Conservation (phyloP, 495 filamentous ascomycete genomes). For the Thermochaetoides thermophila region DNA sequence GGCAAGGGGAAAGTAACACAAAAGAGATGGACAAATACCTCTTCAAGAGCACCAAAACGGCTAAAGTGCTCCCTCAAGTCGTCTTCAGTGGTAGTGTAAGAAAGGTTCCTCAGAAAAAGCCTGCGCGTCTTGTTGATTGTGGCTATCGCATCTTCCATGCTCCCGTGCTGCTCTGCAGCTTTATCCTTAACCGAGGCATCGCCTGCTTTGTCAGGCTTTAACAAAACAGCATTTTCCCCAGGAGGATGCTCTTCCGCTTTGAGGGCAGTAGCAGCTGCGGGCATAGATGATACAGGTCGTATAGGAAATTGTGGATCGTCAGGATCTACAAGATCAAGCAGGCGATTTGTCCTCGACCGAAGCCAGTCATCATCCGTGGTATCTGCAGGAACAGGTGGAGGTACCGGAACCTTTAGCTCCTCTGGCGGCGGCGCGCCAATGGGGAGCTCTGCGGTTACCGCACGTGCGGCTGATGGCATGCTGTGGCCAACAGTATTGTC, state of each 20-base stretch:
- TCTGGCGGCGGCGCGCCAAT: too few species aligned
- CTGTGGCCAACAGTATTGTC: too few species aligned
- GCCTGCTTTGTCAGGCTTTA: constrained; percentile 11
- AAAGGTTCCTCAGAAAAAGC: constrained; percentile 78
- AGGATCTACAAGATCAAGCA: constrained; percentile 66
- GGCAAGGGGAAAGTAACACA: constrained; percentile 11
- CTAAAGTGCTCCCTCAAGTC: constrained; percentile 59
- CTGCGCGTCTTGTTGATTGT: constrained; percentile 45
- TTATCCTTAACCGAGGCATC: constrained; percentile 3
- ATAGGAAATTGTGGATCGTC: constrained; percentile 25
- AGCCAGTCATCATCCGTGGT: constrained; percentile 83
- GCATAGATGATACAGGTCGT: constrained; percentile 4
- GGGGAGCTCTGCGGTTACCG: too few species aligned
- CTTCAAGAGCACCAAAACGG: constrained; percentile 58
- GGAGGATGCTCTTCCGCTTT: constrained; percentile 13
- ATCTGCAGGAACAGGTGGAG: constrained; percentile 11
- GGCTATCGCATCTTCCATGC: constrained; percentile 23
- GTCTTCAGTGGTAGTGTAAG: constrained; percentile 64
- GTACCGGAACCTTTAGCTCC: too few species aligned
- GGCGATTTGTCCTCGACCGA: constrained; percentile 76
- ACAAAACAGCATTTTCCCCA: constrained; percentile 10
- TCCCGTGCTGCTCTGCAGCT: constrained; percentile 11
- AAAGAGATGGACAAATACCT: constrained; percentile 55
- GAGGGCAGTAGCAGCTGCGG: constrained; percentile 2
- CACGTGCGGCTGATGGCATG: too few species aligned